Percentiles rank a stretch among this genome's conserved stretches.
These are phyloP conservation scores for Drosera spatulata DNA, from an alignment of 179 eudicot genomes.

Conservation along the genomic window DNA sequence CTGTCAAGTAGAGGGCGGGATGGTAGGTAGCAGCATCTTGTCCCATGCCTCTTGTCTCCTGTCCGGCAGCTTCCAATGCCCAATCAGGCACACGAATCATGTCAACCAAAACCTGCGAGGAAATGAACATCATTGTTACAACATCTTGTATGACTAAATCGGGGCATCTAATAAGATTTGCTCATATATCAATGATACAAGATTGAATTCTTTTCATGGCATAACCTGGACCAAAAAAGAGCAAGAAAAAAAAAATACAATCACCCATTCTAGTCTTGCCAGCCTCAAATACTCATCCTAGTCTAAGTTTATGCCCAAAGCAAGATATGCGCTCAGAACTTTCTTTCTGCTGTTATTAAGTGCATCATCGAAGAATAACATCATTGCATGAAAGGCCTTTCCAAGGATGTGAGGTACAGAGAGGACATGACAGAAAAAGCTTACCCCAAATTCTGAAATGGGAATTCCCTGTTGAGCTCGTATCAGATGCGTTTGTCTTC, in stretches of 20 bases:
- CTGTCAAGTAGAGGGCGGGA: slow-evolving; percentile 79
- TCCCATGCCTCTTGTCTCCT: slow-evolving; percentile 96
- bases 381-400: background rate
- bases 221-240: no score
- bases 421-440: slow-evolving; percentile 6
- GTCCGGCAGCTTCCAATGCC: slow-evolving; percentile 99
- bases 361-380: background rate
- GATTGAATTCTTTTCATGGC: no score
- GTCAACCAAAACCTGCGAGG: slow-evolving; percentile 71
- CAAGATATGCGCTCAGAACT: no score
- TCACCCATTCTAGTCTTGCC: no score
- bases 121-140: slow-evolving; percentile 7
- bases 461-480: slow-evolving; percentile 97
- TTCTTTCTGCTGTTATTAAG: no score
- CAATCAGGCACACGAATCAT: slow-evolving; percentile 95
- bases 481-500: slow-evolving; percentile 75
- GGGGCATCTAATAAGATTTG: no score
- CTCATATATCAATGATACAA: background rate
- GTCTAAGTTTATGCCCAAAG: no score
- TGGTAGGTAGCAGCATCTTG: slow-evolving; percentile 87
- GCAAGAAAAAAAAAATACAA: no score
- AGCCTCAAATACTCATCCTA: no score
- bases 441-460: slow-evolving; percentile 81
- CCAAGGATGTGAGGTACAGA: background rate
- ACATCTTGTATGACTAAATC: background rate